Evolutionary conservation across 2,329 filamentous ascomycete species (phyloP), one percentile per base, ranked within the genome.

Genomic region (Hymenoscyphus scutula): DNA sequence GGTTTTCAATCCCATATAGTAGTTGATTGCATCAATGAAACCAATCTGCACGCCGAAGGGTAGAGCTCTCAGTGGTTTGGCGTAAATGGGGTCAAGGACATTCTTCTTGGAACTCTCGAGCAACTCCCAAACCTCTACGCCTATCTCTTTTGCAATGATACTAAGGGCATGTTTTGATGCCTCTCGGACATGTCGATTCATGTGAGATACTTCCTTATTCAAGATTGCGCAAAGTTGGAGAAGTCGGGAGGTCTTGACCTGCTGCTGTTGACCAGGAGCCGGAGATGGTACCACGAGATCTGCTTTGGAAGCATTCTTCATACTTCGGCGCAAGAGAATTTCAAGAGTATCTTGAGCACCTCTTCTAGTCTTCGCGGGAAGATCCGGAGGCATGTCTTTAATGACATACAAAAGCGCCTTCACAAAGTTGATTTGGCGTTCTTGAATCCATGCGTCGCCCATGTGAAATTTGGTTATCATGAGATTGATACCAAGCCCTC

Each of bases 11-110:
- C 89, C 89, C 79, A 99, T 85, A 73, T 96, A 96, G 76, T 96
- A 99, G 0, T 92, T 97, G 73, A 99, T 92, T 0, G 95, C 95
- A 74, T 99, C 96, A 69, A 99, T 97, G 73, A 96, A 98, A 3
- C 95, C 96, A 69, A 99, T 99, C 77, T 99, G 96, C 2, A 92
- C 94, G 5, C 91, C 84, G 73, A 99, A 99, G 0, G 95, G 95
- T 65, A 99, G 80, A 0, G 95, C 96, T 65, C 95, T 86, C 23
- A 99, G 78, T 15, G 95, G 95, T 75, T 99, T 99, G 68, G 91
- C 91, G 79, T 95, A 99, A 56, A 99, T 97, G 0, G 93, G 92
- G 64, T 88, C 84, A n/a, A 98, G 80, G 38, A 98, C 83, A 34
- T 92, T 85, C 63, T 98, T 93, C 76, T 95, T 96, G 71, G 96